Conservation (phyloP, 495 filamentous ascomycete species). For the Aspergillus egyptiacus region DNA sequence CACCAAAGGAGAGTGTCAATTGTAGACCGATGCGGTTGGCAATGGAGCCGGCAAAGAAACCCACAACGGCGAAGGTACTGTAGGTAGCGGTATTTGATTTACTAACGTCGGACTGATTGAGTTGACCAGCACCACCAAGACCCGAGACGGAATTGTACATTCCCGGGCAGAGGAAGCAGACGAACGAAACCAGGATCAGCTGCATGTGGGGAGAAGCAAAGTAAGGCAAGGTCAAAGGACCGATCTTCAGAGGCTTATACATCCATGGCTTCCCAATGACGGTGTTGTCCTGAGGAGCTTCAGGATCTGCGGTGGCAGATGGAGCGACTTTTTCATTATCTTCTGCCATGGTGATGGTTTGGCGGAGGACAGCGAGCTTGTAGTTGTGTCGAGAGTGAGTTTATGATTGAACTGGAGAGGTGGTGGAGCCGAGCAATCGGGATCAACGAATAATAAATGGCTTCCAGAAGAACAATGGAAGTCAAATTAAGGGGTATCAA, state of each 20-base stretch:
- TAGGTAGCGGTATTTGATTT: conserved; percentile 70
- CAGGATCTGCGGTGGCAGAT: conserved; percentile 21
- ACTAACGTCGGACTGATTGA: conserved; percentile 56
- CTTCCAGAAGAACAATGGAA: conserved; percentile 9
- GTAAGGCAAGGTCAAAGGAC: conserved; percentile 52
- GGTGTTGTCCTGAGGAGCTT: conserved; percentile 22
- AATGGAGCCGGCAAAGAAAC: conserved; percentile 79
- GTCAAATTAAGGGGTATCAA: not conserved
- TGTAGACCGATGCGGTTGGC: conserved; percentile 71
- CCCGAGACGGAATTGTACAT: conserved; percentile 77
- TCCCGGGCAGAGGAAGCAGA: conserved; percentile 87
- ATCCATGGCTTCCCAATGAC: conserved; percentile 51
- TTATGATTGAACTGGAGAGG: not conserved
- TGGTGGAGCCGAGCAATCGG: not conserved
- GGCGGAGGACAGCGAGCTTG: no score
- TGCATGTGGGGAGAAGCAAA: conserved; percentile 73
- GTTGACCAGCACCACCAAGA: conserved; percentile 65
- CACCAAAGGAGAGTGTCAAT: conserved; percentile 68
- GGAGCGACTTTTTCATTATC: conserved; percentile 17
- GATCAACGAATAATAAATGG: not conserved
- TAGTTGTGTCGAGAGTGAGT: not conserved
- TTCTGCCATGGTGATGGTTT: not conserved
- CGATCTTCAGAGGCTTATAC: conserved; percentile 59
- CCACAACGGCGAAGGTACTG: conserved; percentile 78
- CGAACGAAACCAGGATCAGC: conserved; percentile 68